Percentiles rank a stretch among this genome's conserved stretches.
Conservation (phyloP, 2,329 filamentous ascomycete species). For the Nemania sp. region DNA sequence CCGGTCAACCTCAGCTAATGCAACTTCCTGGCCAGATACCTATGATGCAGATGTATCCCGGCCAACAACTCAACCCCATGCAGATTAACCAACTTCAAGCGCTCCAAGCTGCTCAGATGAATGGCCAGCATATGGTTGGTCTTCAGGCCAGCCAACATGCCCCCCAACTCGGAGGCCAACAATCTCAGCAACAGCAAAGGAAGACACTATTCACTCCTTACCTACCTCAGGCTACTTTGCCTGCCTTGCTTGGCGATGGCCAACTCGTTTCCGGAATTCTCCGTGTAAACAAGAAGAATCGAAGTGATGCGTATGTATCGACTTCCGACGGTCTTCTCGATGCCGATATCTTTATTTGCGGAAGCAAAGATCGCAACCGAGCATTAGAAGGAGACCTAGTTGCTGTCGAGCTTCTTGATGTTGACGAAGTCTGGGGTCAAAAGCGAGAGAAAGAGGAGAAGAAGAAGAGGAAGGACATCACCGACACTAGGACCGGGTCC, state of each 20-base stretch:
- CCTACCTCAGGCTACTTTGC: conserved; percentile 91
- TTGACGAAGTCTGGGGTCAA: conserved; percentile 98
- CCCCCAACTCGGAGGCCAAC: conserved; percentile 71
- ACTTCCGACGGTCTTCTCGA: conserved; percentile 88
- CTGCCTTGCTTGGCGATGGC: conserved; percentile 88
- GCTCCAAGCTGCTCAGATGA: conserved; percentile 88
- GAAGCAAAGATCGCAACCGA: conserved; percentile 98
- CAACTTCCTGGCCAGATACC: conserved; percentile 87
- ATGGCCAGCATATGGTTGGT: conserved; percentile 78
- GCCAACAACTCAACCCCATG: conserved; percentile 87
- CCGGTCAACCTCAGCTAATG: conserved; percentile 86
- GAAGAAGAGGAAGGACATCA: conserved; percentile 99
- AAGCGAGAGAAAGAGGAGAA: conserved; percentile 99
- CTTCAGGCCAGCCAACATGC: conserved; percentile 79
- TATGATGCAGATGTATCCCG: conserved; percentile 84
- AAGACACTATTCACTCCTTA: conserved; percentile 99
- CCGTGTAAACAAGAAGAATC: conserved; percentile 99
- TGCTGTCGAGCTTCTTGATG: conserved; percentile 93
- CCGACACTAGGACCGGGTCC: conserved; percentile 84
- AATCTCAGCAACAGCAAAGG: conserved; percentile 87
- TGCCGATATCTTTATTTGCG: conserved; percentile 99
- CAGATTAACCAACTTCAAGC: conserved; percentile 93
- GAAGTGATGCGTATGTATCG: conserved; percentile 97
- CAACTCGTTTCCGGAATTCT: conserved; percentile 96
- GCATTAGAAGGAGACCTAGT: conserved; percentile 96